These are phyloP conservation scores for Scutellaria barbata DNA, from an alignment of 257 asterid species.

Conservation along the genomic window DNA sequence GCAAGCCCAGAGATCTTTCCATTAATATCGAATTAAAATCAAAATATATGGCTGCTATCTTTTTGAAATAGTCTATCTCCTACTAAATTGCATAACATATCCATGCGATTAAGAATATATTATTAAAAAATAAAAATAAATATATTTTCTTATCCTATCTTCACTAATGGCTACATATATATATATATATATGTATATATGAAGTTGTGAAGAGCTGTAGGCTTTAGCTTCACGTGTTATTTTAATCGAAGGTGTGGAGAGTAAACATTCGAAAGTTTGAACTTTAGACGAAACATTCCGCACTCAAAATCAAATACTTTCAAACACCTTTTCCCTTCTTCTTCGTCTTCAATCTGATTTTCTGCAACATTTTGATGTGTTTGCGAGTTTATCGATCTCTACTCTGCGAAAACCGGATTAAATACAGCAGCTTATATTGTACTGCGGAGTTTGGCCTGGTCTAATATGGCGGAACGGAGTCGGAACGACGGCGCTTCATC, in stretches of 20 bases:
- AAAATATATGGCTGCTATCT: conserved; percentile 20
- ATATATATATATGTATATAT: no score
- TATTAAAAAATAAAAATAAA: no score
- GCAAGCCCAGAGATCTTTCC: conserved; percentile 8
- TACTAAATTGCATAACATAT: conserved; percentile 8
- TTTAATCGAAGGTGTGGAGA: not conserved
- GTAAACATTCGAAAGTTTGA: conserved; percentile 2
- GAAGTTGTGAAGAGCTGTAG: not conserved
- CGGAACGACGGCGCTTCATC: conserved; percentile 52
- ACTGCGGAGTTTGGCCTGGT: conserved; percentile 23
- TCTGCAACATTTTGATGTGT: conserved; percentile 4
- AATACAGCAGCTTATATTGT: conserved; percentile 8
- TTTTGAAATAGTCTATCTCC: conserved; percentile 34
- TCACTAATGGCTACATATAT: not conserved
- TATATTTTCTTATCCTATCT: not conserved
- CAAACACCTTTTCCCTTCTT: conserved; percentile 17
- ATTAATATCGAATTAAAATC: not conserved
- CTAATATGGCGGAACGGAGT: conserved; percentile 61
- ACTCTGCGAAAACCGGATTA: not conserved
- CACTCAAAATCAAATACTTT: conserved; percentile 36
- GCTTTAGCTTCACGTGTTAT: not conserved
- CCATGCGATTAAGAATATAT: not conserved
- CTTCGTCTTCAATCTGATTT: not conserved
- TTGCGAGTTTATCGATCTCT: not conserved
- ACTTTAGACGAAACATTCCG: conserved; percentile 28